Evolutionary conservation across 2,329 filamentous ascomycete species (phyloP).

Genomic region (Aspergillus tubingensis): DNA sequence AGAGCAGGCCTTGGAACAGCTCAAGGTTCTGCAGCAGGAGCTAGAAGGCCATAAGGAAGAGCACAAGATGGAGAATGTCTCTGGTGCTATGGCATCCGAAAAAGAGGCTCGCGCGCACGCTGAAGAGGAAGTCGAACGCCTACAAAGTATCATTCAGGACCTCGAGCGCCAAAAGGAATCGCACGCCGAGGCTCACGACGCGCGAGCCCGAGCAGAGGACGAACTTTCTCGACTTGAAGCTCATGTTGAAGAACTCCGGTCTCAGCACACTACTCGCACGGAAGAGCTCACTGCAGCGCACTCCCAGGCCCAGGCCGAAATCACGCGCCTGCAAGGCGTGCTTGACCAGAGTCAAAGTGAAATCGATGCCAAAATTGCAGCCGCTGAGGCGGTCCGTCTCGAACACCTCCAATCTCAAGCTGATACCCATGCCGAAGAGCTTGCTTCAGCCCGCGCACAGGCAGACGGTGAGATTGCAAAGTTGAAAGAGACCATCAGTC

Average conservation of each 20-base stretch:
- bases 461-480: conserved; percentile 30
- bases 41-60: conserved; percentile 37
- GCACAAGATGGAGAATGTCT: conserved; percentile 31
- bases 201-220: conserved; percentile 24
- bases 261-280: conserved; percentile 7
- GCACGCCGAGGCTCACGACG: conserved; percentile 24
- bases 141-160: conserved; percentile 57
- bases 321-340: conserved; percentile 39
- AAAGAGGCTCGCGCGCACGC: conserved; percentile 31
- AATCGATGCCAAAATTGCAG: conserved; percentile 23
- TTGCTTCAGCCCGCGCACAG: conserved; percentile 20
- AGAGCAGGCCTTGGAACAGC: conserved; percentile 44
- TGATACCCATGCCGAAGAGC: conserved; percentile 20
- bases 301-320: conserved; percentile 16
- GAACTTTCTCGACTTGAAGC: conserved; percentile 17
- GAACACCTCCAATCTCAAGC: conserved; percentile 19
- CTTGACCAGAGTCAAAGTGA: conserved; percentile 47
- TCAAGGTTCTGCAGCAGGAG: conserved; percentile 45
- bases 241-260: conserved; percentile 12
- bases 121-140: conserved; percentile 34
- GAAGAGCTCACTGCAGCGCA: conserved; percentile 10
- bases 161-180: conserved; percentile 36
- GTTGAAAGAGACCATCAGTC: conserved; percentile 33
- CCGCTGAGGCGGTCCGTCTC: conserved; percentile 17
- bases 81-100: conserved; percentile 30